Base-by-base conservation (phyloP, 1,284 basidiomycete species). In the Cronartium quercuum region DNA sequence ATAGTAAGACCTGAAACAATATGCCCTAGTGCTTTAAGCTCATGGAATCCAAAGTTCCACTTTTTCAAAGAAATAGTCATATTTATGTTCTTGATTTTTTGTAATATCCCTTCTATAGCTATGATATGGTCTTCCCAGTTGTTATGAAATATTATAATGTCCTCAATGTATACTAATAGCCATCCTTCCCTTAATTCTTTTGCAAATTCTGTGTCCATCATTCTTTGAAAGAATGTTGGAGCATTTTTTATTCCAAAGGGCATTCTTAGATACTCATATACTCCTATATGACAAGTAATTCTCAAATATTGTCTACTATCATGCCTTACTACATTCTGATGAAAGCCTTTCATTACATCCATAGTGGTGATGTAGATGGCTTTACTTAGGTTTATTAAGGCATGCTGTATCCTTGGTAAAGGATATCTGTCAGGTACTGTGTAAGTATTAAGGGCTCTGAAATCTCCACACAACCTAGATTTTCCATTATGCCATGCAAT, bases 161-260 rank as follows among this genome's bases (percentile, higher is more conserved):
- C 44, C 9, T 44, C 42, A 9, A 44, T 44, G 42, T 44, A 44
- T 44, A 44, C 42, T 18, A 58, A 10, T 58, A 62, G 42, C 68
- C 58, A 70, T 37, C 41, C 51, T 58, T 73, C 60, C 12, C 60
- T 15, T n/a, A 73, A 64, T 10, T 40, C 55, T 6, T 44, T 9
- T 10, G 47, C 29, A 73, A 73, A 73, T 1, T 64, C 41, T n/a
- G 42, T 37, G 62, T 73, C 62, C 61, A 66, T 73, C 62, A 73
- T 64, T 47, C 57, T 62, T 34, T 70, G 68, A n/a, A 70, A 70
- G 29, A 61, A 60, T 12, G 68, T 13, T 29, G 58, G 24, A 24
- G 58, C 21, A 61, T 61, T 61, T 13, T 61, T 61, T 24, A 61
- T 61, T 61, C 58, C 58, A 70, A 38, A 61, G 13, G 58, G 58